Evolutionary conservation across 768 basidiomycete genomes (phyloP), one percentile per base, ranked within the genome.

Genomic region (Boletus reticulatus): DNA sequence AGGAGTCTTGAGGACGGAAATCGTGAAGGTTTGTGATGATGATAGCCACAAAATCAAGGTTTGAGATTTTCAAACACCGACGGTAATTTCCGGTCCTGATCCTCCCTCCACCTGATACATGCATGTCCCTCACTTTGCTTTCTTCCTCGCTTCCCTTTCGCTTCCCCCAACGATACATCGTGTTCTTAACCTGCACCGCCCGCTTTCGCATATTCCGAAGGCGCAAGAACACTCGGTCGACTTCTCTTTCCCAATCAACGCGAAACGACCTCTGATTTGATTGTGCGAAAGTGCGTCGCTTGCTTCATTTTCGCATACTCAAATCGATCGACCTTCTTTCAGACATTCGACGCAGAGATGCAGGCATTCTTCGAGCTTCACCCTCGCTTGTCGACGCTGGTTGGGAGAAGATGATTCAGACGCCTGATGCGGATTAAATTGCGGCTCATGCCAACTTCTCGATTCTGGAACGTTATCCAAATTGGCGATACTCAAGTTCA

Each of bases 361-460:
- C 88, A 93, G 72, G 86, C 88, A 56, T 98, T 97, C 81, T 94
- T 94, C 82, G 85, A 87, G 65, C 89, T 98, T 65, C 95, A 96
- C 81, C 37, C 54, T 58, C 47, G 53, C 50, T 55, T 54, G 38
- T 43, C 34, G 52, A 38, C 43, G 7, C 10, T 14, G 22, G 27
- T 64, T 93, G 92, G 92, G 87, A 94, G 57, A 86, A 83, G 65
- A 92, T 97, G 65, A 92, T 97, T 79, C 86, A 90, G 67, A 87
- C 89, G 4, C 94, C 94, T 46, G 85, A 87, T 39, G 82, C 82
- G 4, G 90, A 95, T 66, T 89, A 92, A 73, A 89, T 97, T 65
- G 78, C 94, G 46, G 83, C 90, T 13, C 96, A 97, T 73, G 77
- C 45, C 72, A 83, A 41, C 84, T 97, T 32, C 82, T 86, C 31